Evolutionary conservation across 805 yeast species (phyloP).

Genomic region (Wickerhamomyces mucosus): DNA sequence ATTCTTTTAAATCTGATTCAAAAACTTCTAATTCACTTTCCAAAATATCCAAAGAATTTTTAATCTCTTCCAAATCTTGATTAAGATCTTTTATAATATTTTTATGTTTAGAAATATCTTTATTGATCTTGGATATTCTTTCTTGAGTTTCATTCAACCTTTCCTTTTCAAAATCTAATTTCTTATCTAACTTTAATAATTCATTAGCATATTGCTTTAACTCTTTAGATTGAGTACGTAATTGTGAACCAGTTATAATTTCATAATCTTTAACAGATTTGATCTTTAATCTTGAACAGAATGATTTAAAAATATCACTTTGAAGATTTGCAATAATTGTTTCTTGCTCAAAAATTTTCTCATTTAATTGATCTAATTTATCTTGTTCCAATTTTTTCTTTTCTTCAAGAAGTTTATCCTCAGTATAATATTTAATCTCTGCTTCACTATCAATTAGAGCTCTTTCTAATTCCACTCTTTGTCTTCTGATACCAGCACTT

Average conservation of each 20-base stretch:
- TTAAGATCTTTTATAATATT: constrained; percentile 22
- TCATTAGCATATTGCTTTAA: constrained; percentile 53
- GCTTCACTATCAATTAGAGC: constrained; percentile 32
- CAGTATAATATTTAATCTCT: constrained; percentile 43
- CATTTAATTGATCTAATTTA: constrained; percentile 14
- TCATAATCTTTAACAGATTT: constrained; percentile 59
- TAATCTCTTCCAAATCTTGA: constrained; percentile 23
- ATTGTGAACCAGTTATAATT: constrained; percentile 47
- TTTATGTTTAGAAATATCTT: constrained; percentile 29
- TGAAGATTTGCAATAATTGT: constrained; percentile 29
- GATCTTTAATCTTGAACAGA: constrained; percentile 49
- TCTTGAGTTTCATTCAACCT: constrained; percentile 40
- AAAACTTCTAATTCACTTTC: constrained; percentile 33
- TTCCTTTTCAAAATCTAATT: constrained; percentile 55
- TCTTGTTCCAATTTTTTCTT: constrained; percentile 17
- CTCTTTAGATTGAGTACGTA: constrained; percentile 50
- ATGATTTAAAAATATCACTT: constrained; percentile 35
- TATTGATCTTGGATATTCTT: constrained; percentile 35
- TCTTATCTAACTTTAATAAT: constrained; percentile 48
- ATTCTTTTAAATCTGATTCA: constrained; percentile 24
- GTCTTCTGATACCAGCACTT: constrained; percentile 34
- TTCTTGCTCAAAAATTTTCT: constrained; percentile 21
- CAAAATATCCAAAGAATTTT: constrained; percentile 25
- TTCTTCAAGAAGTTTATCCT: constrained; percentile 21
- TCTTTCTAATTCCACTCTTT: constrained; percentile 34